Evolutionary conservation across 371 early-diverging fungal species (phyloP), one percentile per base, ranked within the genome.

Genomic region (Furculomyces boomerangus): DNA sequence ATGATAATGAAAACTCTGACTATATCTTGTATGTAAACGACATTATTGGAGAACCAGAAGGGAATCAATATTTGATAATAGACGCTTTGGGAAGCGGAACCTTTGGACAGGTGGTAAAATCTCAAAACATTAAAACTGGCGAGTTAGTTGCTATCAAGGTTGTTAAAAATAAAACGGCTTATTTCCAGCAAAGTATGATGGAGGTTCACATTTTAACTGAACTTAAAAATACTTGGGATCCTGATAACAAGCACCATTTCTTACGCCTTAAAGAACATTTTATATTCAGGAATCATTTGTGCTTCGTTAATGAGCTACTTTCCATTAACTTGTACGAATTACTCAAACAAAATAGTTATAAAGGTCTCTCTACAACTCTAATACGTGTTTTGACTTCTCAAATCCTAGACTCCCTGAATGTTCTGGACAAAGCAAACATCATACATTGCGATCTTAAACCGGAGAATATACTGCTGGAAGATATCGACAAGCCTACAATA

Each of bases 361-460:
- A 79, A 45, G 95, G 96, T 14, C 67, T 98, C 37, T 78, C 85
- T 32, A 82, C 85, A 40, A 78, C 76, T 50, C 75, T 89, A 1
- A 86, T 95, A 18, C 81, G 88, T 20, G 75, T 80, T 20, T 83
- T 98, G 54, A 76, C 86, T 1, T 61, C 74, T 25, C 95, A 95
- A 60, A 74, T 99, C 22, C 69, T 98, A 51, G 88, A 93, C 57
- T 84, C 90, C 2, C 66, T 98, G 57, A 71, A 72, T 30, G 71
- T 90, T 16, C 65, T 99, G 26, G 78, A 76, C 57, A 72, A 79
- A 56, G 81, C 90, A 2, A 76, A 81, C 31, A 82, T 98, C 50
- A 93, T 95, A 47, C 99, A 99, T 65, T 90, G 96, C 54, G 99
- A 99, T 68, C 74, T 99, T 49, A 99, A 99, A 69, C 98, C 99